These are phyloP conservation scores for Plectranthus barbatus DNA, from an alignment of 257 asterid genomes.

Conservation along the genomic window DNA sequence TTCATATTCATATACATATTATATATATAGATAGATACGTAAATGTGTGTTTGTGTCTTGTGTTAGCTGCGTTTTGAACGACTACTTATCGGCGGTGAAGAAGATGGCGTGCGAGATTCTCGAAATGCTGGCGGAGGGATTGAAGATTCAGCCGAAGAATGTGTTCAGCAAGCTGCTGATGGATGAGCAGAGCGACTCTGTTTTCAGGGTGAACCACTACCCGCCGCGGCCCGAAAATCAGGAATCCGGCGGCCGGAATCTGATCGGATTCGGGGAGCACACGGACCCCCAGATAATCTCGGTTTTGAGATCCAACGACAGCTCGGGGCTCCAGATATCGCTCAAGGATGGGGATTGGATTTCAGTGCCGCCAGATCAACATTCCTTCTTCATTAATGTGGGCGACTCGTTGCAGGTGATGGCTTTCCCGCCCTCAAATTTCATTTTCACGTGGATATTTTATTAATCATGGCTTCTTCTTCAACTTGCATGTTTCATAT, in stretches of 20 bases:
- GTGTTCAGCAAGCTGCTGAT: conserved; percentile 43
- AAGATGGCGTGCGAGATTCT: conserved; percentile 57
- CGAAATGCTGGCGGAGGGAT: conserved; percentile 53
- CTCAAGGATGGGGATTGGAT: conserved; percentile 62
- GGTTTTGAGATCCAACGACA: conserved; percentile 67
- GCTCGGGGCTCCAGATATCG: conserved; percentile 64
- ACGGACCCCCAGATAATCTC: conserved; percentile 94
- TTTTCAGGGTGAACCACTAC: conserved; percentile 67
- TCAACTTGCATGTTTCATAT: no score
- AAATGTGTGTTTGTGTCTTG: no score
- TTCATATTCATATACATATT: no score
- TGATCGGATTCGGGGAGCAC: conserved; percentile 84
- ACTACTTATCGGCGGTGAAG: conserved; percentile 41
- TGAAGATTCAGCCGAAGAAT: conserved; percentile 24
- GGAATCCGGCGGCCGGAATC: conserved; percentile 23
- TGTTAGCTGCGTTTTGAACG: conserved; percentile 35
- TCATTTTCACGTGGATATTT: conserved; percentile 5
- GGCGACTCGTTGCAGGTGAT: conserved; percentile 84
- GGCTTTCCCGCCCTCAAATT: conserved; percentile 18
- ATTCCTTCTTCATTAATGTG: conserved; percentile 70
- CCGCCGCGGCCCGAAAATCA: conserved; percentile 68
- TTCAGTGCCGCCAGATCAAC: conserved; percentile 65
- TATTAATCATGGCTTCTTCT: no score
- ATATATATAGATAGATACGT: no score
- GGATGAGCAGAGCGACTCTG: conserved; percentile 70